These are phyloP conservation scores for Candida ulmi DNA, from an alignment of 805 yeast genomes.

Conservation along the genomic window DNA sequence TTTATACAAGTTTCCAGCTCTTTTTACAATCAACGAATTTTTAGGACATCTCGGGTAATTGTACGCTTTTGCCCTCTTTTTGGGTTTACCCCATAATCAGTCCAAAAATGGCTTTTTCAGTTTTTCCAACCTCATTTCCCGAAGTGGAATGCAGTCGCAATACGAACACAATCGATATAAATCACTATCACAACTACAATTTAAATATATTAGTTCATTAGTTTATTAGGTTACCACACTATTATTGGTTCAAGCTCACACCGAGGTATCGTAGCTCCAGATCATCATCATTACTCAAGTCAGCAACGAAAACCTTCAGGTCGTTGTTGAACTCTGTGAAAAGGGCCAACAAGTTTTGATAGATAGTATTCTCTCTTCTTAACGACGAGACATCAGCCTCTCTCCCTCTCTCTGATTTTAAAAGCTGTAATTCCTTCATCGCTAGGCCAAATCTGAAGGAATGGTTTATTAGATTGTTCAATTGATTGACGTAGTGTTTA, in stretches of 20 bases:
- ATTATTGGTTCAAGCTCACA: constrained; percentile 17
- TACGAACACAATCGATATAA: too few species aligned
- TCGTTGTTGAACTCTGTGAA: constrained; percentile 38
- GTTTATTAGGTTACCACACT: too few species aligned
- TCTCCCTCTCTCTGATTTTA: constrained; percentile 19
- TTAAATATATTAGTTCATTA: too few species aligned
- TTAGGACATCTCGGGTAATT: too few species aligned
- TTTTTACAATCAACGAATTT: too few species aligned
- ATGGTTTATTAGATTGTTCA: constrained; percentile 30
- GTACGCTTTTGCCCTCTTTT: too few species aligned
- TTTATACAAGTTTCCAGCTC: too few species aligned
- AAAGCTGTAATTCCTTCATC: constrained; percentile 31
- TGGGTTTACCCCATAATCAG: too few species aligned
- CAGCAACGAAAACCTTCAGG: constrained; percentile 40
- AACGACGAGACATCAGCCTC: constrained; percentile 23
- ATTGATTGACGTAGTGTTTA: constrained; percentile 35
- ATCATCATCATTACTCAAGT: constrained; percentile 47
- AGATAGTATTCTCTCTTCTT: constrained; percentile 22
- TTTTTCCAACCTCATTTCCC: too few species aligned
- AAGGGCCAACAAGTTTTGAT: constrained; percentile 35
- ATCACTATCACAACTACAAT: too few species aligned
- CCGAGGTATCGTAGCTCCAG: constrained; percentile 45
- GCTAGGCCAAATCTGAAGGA: constrained; percentile 34
- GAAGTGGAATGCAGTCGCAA: too few species aligned
- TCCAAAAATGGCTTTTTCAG: too few species aligned